Conservation (phyloP, 2,329 filamentous ascomycete species). For the Blastomyces silverae region DNA sequence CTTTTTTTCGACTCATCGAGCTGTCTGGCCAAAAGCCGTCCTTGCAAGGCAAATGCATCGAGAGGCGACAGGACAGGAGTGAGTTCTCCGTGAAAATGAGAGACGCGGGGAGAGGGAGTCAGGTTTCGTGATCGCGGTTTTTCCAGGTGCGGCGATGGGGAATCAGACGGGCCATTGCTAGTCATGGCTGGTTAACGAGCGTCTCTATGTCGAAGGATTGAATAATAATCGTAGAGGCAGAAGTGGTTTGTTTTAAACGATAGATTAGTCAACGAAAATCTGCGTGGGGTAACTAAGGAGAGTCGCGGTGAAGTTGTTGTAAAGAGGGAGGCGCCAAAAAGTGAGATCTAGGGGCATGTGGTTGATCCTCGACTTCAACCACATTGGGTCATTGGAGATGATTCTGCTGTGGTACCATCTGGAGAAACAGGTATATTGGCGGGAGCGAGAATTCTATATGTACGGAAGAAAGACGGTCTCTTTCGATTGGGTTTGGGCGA, state of each 20-base stretch:
- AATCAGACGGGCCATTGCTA: slow-evolving; percentile 3
- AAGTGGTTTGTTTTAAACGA: neutral
- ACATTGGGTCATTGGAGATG: slow-evolving; percentile 4
- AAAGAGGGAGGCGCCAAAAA: slow-evolving; percentile 7
- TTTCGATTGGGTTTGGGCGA: neutral
- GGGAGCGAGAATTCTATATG: neutral
- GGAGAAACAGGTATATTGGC: neutral
- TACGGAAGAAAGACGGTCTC: neutral
- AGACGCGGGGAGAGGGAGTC: slow-evolving; percentile 57
- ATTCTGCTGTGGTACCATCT: neutral
- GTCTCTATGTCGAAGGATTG: neutral
- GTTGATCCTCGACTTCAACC: neutral
- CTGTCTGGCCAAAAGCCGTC: slow-evolving; percentile 76
- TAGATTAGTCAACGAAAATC: neutral
- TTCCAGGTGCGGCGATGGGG: neutral
- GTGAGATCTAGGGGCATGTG: neutral
- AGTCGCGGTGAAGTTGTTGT: neutral
- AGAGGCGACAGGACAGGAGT: slow-evolving; percentile 89
- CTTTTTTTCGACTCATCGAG: slow-evolving; percentile 70
- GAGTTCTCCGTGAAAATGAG: slow-evolving; percentile 63
- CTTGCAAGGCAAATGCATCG: slow-evolving; percentile 90
- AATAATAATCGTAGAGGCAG: neutral
- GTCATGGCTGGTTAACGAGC: neutral
- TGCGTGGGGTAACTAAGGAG: neutral
- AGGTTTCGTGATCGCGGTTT: slow-evolving; percentile 23